Conservation (phyloP, 805 yeast genomes). For the Candida odintsovae region DNA sequence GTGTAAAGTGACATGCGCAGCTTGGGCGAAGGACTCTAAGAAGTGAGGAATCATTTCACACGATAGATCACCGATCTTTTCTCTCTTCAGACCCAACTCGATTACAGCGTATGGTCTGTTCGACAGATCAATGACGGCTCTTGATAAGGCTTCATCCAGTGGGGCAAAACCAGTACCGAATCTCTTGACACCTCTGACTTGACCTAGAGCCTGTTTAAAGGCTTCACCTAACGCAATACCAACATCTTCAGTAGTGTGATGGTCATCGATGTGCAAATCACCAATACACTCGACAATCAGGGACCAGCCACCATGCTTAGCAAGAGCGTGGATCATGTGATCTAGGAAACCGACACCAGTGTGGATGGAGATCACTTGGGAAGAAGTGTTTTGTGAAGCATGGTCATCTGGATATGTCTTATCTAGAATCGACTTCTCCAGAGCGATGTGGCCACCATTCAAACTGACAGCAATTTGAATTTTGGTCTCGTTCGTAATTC, state of each 20-base stretch:
- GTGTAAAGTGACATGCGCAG: conserved; percentile 86
- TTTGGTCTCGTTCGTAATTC: conserved; percentile 91
- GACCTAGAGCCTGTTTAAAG: conserved; percentile 85
- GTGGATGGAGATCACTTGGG: conserved; percentile 73
- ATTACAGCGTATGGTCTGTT: conserved; percentile 90
- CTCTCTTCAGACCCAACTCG: conserved; percentile 86
- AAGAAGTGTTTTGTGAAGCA: conserved; percentile 63
- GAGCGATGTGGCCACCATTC: conserved; percentile 75
- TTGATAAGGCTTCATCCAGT: conserved; percentile 87
- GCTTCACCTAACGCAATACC: conserved; percentile 90
- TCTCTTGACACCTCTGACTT: conserved; percentile 83
- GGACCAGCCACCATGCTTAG: conserved; percentile 97
- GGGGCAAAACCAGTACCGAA: conserved; percentile 95
- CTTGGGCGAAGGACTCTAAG: conserved; percentile 87
- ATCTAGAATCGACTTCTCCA: conserved; percentile 54
- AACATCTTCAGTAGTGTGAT: conserved; percentile 93
- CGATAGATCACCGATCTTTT: conserved; percentile 85
- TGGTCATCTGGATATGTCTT: conserved; percentile 34
- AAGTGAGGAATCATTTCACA: conserved; percentile 99
- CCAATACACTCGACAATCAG: conserved; percentile 85
- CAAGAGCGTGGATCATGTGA: conserved; percentile 96
- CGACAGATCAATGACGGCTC: conserved; percentile 95
- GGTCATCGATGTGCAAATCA: conserved; percentile 94
- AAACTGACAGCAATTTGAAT: conserved; percentile 79
- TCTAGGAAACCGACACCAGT: conserved; percentile 95